Evolutionary conservation across 805 yeast genomes (phyloP).

Genomic region (Ogataea philodendri): DNA sequence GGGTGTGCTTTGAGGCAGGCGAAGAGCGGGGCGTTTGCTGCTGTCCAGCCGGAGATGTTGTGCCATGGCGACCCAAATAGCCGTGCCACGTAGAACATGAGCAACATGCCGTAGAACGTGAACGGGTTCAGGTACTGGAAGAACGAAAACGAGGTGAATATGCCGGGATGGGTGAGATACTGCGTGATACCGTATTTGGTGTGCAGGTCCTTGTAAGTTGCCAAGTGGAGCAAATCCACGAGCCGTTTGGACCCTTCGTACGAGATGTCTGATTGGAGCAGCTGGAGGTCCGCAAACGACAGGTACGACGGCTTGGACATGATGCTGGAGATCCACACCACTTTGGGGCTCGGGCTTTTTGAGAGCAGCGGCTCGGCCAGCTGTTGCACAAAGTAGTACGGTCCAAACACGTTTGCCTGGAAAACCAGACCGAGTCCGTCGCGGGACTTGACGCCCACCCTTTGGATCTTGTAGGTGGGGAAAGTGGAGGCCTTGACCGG

Average conservation of each 20-base stretch:
- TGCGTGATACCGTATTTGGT: slow-evolving; percentile 56
- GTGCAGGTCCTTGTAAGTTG: slow-evolving; percentile 54
- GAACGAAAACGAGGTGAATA: slow-evolving; percentile 81
- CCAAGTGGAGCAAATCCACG: slow-evolving; percentile 78
- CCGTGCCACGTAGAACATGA: slow-evolving; percentile 81
- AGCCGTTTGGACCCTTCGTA: slow-evolving; percentile 92
- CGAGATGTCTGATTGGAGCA: slow-evolving; percentile 59
- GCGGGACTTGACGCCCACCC: slow-evolving; percentile 65
- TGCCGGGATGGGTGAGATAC: slow-evolving; percentile 90
- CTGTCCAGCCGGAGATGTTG: slow-evolving; percentile 81
- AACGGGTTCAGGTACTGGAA: slow-evolving; percentile 71
- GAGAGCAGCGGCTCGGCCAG: slow-evolving; percentile 51
- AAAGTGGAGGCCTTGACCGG: slow-evolving; percentile 85
- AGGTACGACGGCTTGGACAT: slow-evolving; percentile 77
- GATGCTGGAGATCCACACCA: slow-evolving; percentile 83
- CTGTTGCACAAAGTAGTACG: slow-evolving; percentile 77
- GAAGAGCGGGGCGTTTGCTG: slow-evolving; percentile 83
- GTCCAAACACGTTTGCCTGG: slow-evolving; percentile 96
- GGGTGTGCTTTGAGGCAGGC: slow-evolving; percentile 57
- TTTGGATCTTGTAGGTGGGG: slow-evolving; percentile 83
- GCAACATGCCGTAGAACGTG: slow-evolving; percentile 82
- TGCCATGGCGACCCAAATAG: slow-evolving; percentile 84
- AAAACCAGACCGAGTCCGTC: slow-evolving; percentile 88
- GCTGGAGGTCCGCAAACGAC: slow-evolving; percentile 71
- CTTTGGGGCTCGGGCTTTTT: slow-evolving; percentile 47